Percentiles rank a stretch among this genome's conserved stretches.
phyloP scores from a whole-genome alignment of 495 filamentous ascomycete genomes.

The Aspergillus bertholletiae region DNA sequence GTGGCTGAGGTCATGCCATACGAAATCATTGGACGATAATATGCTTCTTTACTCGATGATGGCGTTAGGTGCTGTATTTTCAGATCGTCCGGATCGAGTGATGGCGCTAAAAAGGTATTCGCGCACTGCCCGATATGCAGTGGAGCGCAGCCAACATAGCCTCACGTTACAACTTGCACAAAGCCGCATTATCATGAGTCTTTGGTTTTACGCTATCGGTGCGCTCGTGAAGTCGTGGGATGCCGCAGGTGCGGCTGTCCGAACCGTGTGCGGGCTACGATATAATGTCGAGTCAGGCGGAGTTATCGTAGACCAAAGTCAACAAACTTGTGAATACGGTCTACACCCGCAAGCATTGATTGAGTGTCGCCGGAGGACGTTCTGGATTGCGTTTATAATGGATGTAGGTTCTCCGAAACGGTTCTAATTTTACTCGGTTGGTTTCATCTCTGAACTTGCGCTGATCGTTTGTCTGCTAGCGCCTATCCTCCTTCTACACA shows the following conservation, averaged over 20 bases:
- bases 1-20: slow-evolving; percentile 50
- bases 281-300: slow-evolving; percentile 60
- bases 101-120: slow-evolving; percentile 47
- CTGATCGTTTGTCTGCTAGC: slow-evolving; percentile 23
- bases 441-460: slow-evolving; percentile 3
- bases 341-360: slow-evolving; percentile 53
- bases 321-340: slow-evolving; percentile 48
- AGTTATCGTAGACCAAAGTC: slow-evolving; percentile 39
- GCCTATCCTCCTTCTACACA: slow-evolving; percentile 55
- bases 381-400: slow-evolving; percentile 62
- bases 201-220: slow-evolving; percentile 61
- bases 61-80: slow-evolving; percentile 55
- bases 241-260: slow-evolving; percentile 54
- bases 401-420: slow-evolving; percentile 42
- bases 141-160: slow-evolving; percentile 44
- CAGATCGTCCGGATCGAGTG: slow-evolving; percentile 46
- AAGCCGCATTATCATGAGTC: slow-evolving; percentile 55
- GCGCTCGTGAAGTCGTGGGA: slow-evolving; percentile 55
- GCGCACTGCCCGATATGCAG: slow-evolving; percentile 56
- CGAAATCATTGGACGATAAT: slow-evolving; percentile 60
- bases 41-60: slow-evolving; percentile 70
- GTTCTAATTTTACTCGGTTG: background rate
- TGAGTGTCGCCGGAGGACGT: slow-evolving; percentile 64
- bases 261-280: slow-evolving; percentile 53
- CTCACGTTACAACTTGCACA: slow-evolving; percentile 61